Conservation (phyloP, 2,329 filamentous ascomycete species). For the Pseudohalonectria lignicola region DNA sequence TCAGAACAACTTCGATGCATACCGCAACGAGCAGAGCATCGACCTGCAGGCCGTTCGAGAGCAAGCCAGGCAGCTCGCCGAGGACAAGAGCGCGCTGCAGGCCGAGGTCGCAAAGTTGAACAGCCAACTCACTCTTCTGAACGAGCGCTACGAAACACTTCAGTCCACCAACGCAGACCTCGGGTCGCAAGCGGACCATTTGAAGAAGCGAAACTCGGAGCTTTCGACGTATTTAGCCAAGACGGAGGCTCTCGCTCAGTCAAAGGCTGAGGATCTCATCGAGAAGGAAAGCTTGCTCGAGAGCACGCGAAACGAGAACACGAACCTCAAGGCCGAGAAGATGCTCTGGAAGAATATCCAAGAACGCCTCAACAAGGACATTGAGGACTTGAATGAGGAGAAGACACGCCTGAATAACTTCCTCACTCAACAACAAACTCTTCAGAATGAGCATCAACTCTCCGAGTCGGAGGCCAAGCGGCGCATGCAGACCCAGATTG, state of each 20-base stretch:
- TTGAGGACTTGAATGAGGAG: conserved; percentile 74
- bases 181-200: conserved; percentile 72
- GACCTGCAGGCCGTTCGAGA: conserved; percentile 75
- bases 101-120: conserved; percentile 69
- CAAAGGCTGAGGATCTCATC: conserved; percentile 85
- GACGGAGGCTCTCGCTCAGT: conserved; percentile 81
- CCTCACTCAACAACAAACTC: conserved; percentile 72
- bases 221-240: conserved; percentile 77
- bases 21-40: conserved; percentile 72
- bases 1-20: conserved; percentile 80
- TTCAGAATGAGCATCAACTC: conserved; percentile 86
- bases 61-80: conserved; percentile 70
- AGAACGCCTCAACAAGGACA: conserved; percentile 77
- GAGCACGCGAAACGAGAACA: conserved; percentile 79
- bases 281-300: conserved; percentile 75
- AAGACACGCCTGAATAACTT: conserved; percentile 73
- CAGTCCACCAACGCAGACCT: conserved; percentile 78
- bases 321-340: conserved; percentile 91
- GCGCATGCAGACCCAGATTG: conserved; percentile 66
- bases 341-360: conserved; percentile 92
- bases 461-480: conserved; percentile 72
- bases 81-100: conserved; percentile 74
- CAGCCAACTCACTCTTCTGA: conserved; percentile 72
- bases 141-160: conserved; percentile 79
- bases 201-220: conserved; percentile 70